These are phyloP conservation scores for Sicyos edulis DNA, from an alignment of 306 rosid species.

Conservation along the genomic window DNA sequence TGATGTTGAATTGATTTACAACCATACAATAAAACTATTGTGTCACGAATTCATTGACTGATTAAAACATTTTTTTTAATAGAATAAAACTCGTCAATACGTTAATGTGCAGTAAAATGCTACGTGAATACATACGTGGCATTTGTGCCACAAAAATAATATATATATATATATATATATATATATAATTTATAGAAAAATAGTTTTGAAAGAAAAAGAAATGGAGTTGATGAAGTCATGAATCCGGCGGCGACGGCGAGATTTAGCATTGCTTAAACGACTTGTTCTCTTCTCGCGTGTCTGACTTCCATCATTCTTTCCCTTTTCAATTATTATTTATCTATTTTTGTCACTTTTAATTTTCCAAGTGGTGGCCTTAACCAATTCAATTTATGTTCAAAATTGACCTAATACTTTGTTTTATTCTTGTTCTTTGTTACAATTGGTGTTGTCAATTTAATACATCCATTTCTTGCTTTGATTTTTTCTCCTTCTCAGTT, in stretches of 20 bases:
- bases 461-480: background rate
- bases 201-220: background rate
- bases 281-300: slow-evolving; percentile 1
- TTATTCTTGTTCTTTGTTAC: background rate
- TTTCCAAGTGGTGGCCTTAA: background rate
- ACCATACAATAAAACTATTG: no score
- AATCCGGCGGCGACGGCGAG: slow-evolving; percentile 15
- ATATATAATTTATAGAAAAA: no score
- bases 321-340: background rate
- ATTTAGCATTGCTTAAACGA: slow-evolving; percentile 16
- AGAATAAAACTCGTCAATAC: no score
- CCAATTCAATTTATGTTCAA: background rate
- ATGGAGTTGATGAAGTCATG: background rate
- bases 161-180: no score
- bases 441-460: background rate
- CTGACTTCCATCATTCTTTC: background rate
- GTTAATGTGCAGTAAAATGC: no score
- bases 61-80: no score
- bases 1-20: no score
- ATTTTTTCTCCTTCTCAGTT: background rate
- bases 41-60: no score
- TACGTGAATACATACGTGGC: no score
- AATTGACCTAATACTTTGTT: slow-evolving; percentile 8
- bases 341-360: background rate
- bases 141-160: no score